Evolutionary conservation across 2,329 filamentous ascomycete species (phyloP), one percentile per base, ranked within the genome.

Genomic region (Sporothrix curviconia): DNA sequence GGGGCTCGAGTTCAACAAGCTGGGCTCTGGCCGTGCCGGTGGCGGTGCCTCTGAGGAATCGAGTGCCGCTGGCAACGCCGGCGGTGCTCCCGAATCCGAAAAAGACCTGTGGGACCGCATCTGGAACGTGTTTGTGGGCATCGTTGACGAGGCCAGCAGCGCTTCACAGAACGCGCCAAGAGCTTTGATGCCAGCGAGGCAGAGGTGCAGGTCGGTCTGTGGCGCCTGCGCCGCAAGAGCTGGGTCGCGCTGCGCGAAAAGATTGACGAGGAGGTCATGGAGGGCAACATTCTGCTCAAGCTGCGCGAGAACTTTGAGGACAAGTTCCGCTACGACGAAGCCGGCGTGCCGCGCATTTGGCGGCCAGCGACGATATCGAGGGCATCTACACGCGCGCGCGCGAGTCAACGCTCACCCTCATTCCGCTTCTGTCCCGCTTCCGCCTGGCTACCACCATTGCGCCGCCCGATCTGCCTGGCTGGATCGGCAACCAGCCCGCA

Each of bases 251-350:
- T 99, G 60, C 83, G 90, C 46, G 86, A 90, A 59, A 94, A 90
- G 76, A 88, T 99, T 61, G 92, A 97, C 36, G 94, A 99, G 68
- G 94, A 99, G 73, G 90, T 96, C 68, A 95, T 95, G 85, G 94
- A 97, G 74, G 92, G 92, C 66, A 99, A 97, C 68, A 85, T 99
- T 55, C 77, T 97, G 34, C 79, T 97, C 64, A 99, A 99, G 77
- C 82, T 99, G 53, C 85, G 94, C 36, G 94, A 99, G 72, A 97
- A 96, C 75, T 99, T 99, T 64, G 94, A 99, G 73, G 94, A 99
- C 76, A 96, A 96, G 73, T 99, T 99, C 81, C 87, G 94, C 62
- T 99, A 99, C 67, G 94, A 99, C 66, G 92, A 96, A 59, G 85
- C 85, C 7, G 94, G 94, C 25, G 94, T 99, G 4, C 94, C 94